These are phyloP conservation scores for Akanthomyces dipterigenus DNA, from an alignment of 2,329 filamentous ascomycete species.

Conservation along the genomic window DNA sequence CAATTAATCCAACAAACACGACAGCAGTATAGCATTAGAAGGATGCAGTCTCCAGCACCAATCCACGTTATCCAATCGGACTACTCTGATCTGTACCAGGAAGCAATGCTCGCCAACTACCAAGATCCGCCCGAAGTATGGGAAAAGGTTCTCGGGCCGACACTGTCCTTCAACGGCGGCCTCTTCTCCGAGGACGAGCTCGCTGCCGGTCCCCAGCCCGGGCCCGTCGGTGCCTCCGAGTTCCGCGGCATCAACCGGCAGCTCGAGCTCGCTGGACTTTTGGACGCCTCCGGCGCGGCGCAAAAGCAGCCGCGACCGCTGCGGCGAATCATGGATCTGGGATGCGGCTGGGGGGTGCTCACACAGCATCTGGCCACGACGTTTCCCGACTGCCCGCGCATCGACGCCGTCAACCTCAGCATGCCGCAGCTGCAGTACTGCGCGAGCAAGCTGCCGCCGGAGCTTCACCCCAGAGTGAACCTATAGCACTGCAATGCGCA, in stretches of 20 bases:
- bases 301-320: not conserved
- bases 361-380: not conserved
- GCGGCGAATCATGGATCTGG: slow-evolving; percentile 5
- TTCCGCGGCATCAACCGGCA: slow-evolving; percentile 4
- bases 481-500: too few species aligned
- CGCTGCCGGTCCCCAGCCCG: slow-evolving; percentile 3
- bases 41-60: not conserved
- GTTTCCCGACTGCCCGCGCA: slow-evolving; percentile 7
- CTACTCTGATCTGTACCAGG: slow-evolving; percentile 4
- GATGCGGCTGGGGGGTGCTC: slow-evolving; percentile 11
- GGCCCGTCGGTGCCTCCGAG: not conserved
- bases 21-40: not conserved
- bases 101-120: slow-evolving; percentile 4
- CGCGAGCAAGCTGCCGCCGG: too few species aligned
- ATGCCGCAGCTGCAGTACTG: too few species aligned
- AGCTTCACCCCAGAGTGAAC: too few species aligned
- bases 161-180: not conserved
- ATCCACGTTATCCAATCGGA: not conserved
- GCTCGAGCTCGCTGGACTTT: slow-evolving; percentile 2
- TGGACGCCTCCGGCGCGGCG: not conserved
- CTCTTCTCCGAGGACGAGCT: not conserved
- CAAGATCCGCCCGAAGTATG: slow-evolving; percentile 6
- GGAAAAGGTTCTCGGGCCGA: slow-evolving; percentile 5
- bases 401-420: slow-evolving; percentile 11
- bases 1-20: not conserved